Base-by-base conservation (phyloP, 73 alveolate genomes). In the Uronychia setigera region DNA sequence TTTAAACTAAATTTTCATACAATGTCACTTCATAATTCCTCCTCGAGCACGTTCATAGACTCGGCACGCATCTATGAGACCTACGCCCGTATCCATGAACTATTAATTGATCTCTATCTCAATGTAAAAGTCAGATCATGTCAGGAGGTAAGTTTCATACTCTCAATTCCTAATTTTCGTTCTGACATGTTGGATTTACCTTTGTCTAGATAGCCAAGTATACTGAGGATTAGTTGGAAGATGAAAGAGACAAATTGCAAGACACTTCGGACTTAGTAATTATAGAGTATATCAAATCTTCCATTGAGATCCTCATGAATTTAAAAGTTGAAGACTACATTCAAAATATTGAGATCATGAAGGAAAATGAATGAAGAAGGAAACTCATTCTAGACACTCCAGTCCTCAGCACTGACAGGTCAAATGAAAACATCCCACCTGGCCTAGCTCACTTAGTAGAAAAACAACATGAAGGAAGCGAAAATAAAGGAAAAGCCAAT, bases 71-170 rank as follows among this genome's bases (percentile, higher is more conserved):
- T 57, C 74, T 57, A 57, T 57, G 27, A 57, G n/a, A n/a, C n/a
- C n/a, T n/a, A n/a, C n/a, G n/a, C n/a, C n/a, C 57, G 34, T 33
- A 34, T 78, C 5, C 13, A 13, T 59, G 85, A 80, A 35, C 74
- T 57, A 30, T 26, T 87, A 29, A 77, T 87, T 11, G 93, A 87
- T 33, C 59, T 87, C 33, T 87, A 80, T 81, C 81, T 87, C 13
- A 84, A 81, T 75, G 93, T 87, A 13, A 87, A 87, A 87, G 89
- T 87, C 58, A 14, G 93, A 14, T 87, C 93, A 46, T 81, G 81
- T 31, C 86, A 80, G 19, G 93, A 87, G n/a, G n/a, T n/a, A n/a
- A n/a, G n/a, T n/a, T n/a, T n/a, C n/a, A 35, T 58, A 13, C 5
- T 25, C 28, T 26, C 87, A 26, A 26, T 1, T 58, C 32, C 5